A percentile compares a stretch with the other conserved stretches of the same genome.
phyloP scores from a whole-genome alignment of 805 yeast genomes.

The Starmerella potacharoeniae region DNA sequence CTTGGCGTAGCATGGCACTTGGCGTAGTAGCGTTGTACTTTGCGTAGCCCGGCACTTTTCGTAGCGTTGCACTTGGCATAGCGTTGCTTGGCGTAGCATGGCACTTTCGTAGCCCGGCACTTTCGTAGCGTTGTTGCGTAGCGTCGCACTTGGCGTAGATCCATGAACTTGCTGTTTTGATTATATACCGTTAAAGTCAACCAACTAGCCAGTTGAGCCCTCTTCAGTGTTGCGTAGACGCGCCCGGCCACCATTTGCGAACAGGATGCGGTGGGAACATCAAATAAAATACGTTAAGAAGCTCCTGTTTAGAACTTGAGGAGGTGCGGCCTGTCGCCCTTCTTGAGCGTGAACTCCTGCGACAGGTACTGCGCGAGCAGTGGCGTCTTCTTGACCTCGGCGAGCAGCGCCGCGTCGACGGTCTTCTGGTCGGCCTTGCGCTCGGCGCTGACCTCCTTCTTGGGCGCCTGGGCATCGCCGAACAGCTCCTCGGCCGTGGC shows the following conservation, averaged over 20 bases:
- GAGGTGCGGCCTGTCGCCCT: constrained; percentile 97
- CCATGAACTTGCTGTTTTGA: constrained; percentile 1
- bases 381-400: constrained; percentile 95
- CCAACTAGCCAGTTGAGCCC: neutral
- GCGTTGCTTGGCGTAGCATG: too few species aligned
- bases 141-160: too few species aligned
- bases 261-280: constrained; percentile 3
- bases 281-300: constrained; percentile 8
- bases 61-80: too few species aligned
- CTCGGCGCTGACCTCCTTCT: constrained; percentile 82
- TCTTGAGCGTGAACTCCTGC: constrained; percentile 89
- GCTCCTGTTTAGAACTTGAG: constrained; percentile 68
- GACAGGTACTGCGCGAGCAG: constrained; percentile 93
- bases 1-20: too few species aligned
- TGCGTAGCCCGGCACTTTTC: too few species aligned
- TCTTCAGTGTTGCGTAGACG: constrained; percentile 1
- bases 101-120: too few species aligned
- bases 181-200: neutral
- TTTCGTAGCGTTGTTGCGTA: too few species aligned
- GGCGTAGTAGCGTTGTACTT: too few species aligned
- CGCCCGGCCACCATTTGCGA: neutral
- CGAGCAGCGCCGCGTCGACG: constrained; percentile 82
- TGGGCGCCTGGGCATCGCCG: constrained; percentile 65
- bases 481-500: constrained; percentile 80
- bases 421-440: constrained; percentile 94